phyloP scores from a whole-genome alignment of 176 grass and related monocot species.

The Eragrostis nindensis region DNA sequence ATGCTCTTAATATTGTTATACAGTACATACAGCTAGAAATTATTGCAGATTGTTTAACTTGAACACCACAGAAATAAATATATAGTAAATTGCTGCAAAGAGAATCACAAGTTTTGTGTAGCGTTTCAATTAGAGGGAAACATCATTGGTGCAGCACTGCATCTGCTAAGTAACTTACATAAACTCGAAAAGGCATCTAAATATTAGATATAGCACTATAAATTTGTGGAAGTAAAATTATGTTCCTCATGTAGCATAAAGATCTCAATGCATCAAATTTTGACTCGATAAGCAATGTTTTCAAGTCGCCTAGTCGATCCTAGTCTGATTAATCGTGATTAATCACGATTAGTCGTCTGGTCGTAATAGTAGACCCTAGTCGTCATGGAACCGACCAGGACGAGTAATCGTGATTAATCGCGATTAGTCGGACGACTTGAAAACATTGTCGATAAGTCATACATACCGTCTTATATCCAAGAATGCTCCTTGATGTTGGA shows the following conservation, averaged over 20 bases:
- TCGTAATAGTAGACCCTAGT: too few relatives aligned
- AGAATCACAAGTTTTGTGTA: conserved; percentile 1
- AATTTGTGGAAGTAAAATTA: conserved; percentile 12
- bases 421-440: too few relatives aligned
- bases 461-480: conserved; percentile 64
- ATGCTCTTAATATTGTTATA: conserved; percentile 25
- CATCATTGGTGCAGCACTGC: background rate
- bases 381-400: too few relatives aligned
- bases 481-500: conserved; percentile 74
- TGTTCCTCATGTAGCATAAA: conserved; percentile 3
- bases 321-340: too few relatives aligned
- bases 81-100: conserved; percentile 8
- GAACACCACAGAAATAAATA: background rate
- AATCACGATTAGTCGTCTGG: too few relatives aligned
- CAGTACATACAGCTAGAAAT: background rate
- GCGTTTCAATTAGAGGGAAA: background rate
- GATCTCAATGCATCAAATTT: conserved; percentile 5
- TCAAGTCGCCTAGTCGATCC: too few relatives aligned
- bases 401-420: too few relatives aligned
- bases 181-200: conserved; percentile 17
- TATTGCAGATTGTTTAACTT: conserved; percentile 11
- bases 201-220: background rate
- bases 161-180: conserved; percentile 18
- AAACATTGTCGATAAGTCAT: too few relatives aligned
- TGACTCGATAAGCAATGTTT: conserved; percentile 10